Base-by-base conservation (phyloP, 2,329 filamentous ascomycete genomes). In the Penicillium sp. region DNA sequence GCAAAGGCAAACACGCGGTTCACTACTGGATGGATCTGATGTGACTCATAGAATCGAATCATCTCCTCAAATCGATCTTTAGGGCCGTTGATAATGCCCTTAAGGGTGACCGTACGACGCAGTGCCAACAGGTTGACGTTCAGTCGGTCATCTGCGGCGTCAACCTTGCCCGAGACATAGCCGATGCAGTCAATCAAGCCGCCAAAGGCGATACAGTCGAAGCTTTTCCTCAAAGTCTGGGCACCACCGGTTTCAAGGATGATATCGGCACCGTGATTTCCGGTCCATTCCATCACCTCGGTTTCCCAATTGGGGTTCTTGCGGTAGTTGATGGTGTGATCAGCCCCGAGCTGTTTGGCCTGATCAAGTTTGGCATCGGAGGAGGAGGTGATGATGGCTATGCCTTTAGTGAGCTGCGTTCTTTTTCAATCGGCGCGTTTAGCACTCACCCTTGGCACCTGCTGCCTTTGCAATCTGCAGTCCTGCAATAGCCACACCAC, bases 1-100 rank as follows among this genome's bases (percentile, higher is more conserved):
- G 76, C 73, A 23, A 85, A 74, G 12, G 73, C 68, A 63, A 83
- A 85, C 3, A 79, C 72, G 62, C 78, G 80, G 56, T 84, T 81
- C 8, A 85, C 76, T 7, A 84, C 70, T 0, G 72, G 72, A 9
- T 58, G 63, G 21, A 75, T 65, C 45, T 62, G 51, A 16, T 70
- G 66, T 47, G 53, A 53, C 47, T 72, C 66, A 28, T 69, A 70
- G 56, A 73, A 74, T 1, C 39, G 51, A 10, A 69, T 44, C 66
- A 73, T 68, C 49, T 74, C 70, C 56, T 74, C 70, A 34, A 74
- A 80, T 38, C 78, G 71, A 56, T 83, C 81, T 57, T 76, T 78
- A 0, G 85, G 83, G 0, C 85, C 85, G 65, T 87, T 86, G 26
- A 87, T 61, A 6, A 87, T 79, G 0, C 85, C 80, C 65, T 81